These are phyloP conservation scores for Gloeostereum incarnatum DNA, from an alignment of 768 basidiomycete genomes.

Conservation along the genomic window DNA sequence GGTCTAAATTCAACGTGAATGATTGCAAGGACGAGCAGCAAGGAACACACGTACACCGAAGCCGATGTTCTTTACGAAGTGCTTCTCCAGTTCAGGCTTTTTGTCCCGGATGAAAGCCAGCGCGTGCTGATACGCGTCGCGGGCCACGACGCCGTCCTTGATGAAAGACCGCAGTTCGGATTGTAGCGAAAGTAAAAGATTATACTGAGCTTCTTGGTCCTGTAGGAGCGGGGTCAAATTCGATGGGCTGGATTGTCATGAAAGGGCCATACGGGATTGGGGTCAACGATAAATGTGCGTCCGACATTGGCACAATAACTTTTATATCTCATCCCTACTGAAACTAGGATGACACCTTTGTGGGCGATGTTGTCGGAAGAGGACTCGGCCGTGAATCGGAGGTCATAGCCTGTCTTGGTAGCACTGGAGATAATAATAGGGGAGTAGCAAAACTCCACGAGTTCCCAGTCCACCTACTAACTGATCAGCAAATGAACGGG, in stretches of 20 bases:
- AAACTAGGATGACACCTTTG: slow-evolving; percentile 82
- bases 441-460: slow-evolving; percentile 88
- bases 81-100: slow-evolving; percentile 72
- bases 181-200: slow-evolving; percentile 70
- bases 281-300: slow-evolving; percentile 92
- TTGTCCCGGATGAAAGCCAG: slow-evolving; percentile 63
- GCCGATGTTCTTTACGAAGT: slow-evolving; percentile 85
- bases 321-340: slow-evolving; percentile 86
- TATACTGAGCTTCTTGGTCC: slow-evolving; percentile 91
- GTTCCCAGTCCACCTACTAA: slow-evolving; percentile 75
- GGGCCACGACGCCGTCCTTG: slow-evolving; percentile 67
- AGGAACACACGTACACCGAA: slow-evolving; percentile 57
- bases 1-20: slow-evolving; percentile 45
- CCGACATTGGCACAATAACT: slow-evolving; percentile 91
- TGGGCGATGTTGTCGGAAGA: slow-evolving; percentile 75
- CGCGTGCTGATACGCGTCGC: slow-evolving; percentile 79
- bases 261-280: slow-evolving; percentile 26
- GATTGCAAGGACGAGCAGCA: neutral
- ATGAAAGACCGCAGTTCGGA: slow-evolving; percentile 64
- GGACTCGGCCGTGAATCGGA: slow-evolving; percentile 81
- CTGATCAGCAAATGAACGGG: slow-evolving; percentile 1
- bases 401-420: slow-evolving; percentile 76
- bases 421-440: slow-evolving; percentile 95
- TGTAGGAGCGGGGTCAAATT: slow-evolving; percentile 18
- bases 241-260: neutral